A percentile compares a stretch with the other conserved stretches of the same genome.
Conservation (phyloP, 2,329 filamentous ascomycete species). For the Paecilomyces sp. region DNA sequence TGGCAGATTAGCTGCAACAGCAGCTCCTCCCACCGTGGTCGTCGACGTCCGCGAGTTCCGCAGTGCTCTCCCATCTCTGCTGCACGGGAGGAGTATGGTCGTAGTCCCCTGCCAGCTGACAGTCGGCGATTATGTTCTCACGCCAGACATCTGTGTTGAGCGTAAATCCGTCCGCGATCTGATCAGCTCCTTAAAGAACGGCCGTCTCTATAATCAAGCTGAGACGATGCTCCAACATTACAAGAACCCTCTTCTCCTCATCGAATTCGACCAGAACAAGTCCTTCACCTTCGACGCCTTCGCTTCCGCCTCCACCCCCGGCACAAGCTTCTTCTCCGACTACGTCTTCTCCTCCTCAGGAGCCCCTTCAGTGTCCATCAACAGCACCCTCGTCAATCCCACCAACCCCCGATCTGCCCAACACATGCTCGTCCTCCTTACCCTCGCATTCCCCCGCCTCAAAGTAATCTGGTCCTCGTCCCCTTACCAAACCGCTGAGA, state of each 20-base stretch:
- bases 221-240: slow-evolving; percentile 95
- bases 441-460: slow-evolving; percentile 80
- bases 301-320: slow-evolving; percentile 32
- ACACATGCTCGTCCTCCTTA: slow-evolving; percentile 84
- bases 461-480: slow-evolving; percentile 90
- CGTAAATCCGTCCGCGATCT: slow-evolving; percentile 89
- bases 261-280: slow-evolving; percentile 97
- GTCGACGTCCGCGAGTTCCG: slow-evolving; percentile 96
- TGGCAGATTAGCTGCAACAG: slow-evolving; percentile 73
- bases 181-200: slow-evolving; percentile 85
- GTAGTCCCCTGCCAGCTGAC: slow-evolving; percentile 94
- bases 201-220: slow-evolving; percentile 82
- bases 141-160: slow-evolving; percentile 85
- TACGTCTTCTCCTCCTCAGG: slow-evolving; percentile 44
- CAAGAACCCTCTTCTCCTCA: slow-evolving; percentile 79
- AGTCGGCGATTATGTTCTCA: slow-evolving; percentile 92
- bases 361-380: slow-evolving; percentile 45
- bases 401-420: slow-evolving; percentile 69
- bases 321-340: slow-evolving; percentile 39
- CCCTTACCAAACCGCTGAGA: slow-evolving; percentile 94
- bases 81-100: slow-evolving; percentile 81
- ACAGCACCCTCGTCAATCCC: slow-evolving; percentile 56
- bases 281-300: slow-evolving; percentile 84
- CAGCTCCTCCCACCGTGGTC: slow-evolving; percentile 80
- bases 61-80: slow-evolving; percentile 80